These are phyloP conservation scores for Entoloma clypeatum DNA, from an alignment of 1,284 basidiomycete genomes.

Conservation along the genomic window DNA sequence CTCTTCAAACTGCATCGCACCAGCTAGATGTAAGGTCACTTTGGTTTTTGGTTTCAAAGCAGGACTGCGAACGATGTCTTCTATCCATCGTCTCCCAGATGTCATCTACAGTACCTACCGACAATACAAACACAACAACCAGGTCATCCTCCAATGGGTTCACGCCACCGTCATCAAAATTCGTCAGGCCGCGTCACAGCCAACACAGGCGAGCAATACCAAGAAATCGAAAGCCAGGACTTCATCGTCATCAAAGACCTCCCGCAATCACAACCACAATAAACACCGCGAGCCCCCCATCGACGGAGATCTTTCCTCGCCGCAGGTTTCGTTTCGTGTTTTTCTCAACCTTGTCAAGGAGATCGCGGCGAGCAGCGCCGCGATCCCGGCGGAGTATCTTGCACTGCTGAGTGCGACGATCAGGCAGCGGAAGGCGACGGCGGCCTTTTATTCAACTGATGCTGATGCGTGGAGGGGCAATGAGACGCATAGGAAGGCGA, in stretches of 20 bases:
- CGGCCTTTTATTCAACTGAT: conserved; percentile 6
- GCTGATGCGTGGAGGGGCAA: conserved; percentile 5
- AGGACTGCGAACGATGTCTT: too few species aligned
- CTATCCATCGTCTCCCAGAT: too few species aligned
- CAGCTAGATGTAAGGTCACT: too few species aligned
- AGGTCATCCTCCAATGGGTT: conserved; percentile 5
- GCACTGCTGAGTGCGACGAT: conserved; percentile 2
- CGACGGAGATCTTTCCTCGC: not conserved
- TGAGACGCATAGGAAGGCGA: not conserved
- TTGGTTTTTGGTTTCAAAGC: too few species aligned
- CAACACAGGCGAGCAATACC: not conserved
- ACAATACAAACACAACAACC: conserved; percentile 9
- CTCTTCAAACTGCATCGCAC: too few species aligned
- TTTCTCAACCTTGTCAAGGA: conserved; percentile 15
- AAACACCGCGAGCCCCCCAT: too few species aligned
- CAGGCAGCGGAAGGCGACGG: conserved; percentile 4
- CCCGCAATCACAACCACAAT: not conserved
- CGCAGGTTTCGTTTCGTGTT: conserved; percentile 1
- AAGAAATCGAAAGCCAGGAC: conserved; percentile 2
- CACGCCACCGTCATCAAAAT: conserved; percentile 1
- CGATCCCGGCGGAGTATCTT: conserved; percentile 5
- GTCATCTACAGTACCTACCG: conserved; percentile 5
- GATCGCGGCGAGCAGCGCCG: conserved; percentile 14
- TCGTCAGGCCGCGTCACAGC: not conserved
- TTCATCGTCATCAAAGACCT: not conserved